phyloP scores from a whole-genome alignment of 2,329 filamentous ascomycete species.

The Geosmithia flava region DNA sequence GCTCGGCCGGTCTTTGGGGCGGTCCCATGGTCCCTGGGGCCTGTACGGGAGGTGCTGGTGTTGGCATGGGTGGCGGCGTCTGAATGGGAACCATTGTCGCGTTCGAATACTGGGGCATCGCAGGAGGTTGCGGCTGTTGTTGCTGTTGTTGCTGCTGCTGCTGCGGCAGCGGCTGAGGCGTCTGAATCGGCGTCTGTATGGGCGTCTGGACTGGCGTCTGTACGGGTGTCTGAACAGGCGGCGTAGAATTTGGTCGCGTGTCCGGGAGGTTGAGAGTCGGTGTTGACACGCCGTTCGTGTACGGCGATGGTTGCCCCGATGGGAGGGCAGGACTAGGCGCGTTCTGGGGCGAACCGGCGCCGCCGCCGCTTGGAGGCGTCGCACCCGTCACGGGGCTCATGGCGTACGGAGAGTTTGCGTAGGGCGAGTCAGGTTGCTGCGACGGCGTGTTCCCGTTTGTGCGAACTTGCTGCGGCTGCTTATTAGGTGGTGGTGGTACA shows the following conservation, averaged over 20 bases:
- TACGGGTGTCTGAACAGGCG: slow-evolving; percentile 15
- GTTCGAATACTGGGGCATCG: slow-evolving; percentile 13
- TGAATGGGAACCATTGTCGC: slow-evolving; percentile 15
- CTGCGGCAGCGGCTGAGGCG: slow-evolving; percentile 1
- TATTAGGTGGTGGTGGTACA: slow-evolving; percentile 52
- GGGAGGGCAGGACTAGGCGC: slow-evolving; percentile 18
- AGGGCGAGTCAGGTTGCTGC: slow-evolving; percentile 48
- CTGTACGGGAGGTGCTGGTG: slow-evolving; percentile 11
- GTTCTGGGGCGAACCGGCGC: slow-evolving; percentile 22
- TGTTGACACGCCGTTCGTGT: slow-evolving; percentile 23
- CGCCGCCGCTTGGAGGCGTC: slow-evolving; percentile 23
- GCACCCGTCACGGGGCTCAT: slow-evolving; percentile 30
- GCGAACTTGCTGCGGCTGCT: slow-evolving; percentile 57
- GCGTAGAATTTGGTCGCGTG: slow-evolving; percentile 16
- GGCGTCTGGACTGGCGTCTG: slow-evolving; percentile 8
- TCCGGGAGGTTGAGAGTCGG: slow-evolving; percentile 21
- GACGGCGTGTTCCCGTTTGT: slow-evolving; percentile 49
- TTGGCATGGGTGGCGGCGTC: slow-evolving; percentile 11
- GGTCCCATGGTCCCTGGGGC: slow-evolving; percentile 34
- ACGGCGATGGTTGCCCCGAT: slow-evolving; percentile 20
- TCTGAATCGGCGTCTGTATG: neutral
- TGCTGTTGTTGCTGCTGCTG: neutral
- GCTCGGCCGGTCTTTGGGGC: slow-evolving; percentile 49
- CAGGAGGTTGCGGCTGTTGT: neutral
- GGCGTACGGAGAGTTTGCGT: slow-evolving; percentile 37